Conservation (phyloP, 2,329 filamentous ascomycete species). For the Colletotrichum euphorbiae region DNA sequence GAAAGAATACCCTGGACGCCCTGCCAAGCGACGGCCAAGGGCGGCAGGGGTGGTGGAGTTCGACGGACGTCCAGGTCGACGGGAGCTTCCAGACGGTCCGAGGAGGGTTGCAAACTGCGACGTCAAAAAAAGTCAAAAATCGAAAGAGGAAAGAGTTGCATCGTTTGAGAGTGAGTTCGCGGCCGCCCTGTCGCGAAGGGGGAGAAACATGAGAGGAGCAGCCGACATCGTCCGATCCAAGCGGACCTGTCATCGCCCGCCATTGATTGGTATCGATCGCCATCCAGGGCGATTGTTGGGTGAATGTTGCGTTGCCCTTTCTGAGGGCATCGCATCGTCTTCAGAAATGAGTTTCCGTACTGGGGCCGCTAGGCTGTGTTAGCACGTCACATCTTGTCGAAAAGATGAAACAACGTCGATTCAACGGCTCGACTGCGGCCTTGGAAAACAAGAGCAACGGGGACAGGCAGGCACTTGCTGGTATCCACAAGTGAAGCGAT, state of each 20-base stretch:
- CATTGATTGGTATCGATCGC: constrained; percentile 26
- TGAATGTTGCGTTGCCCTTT: constrained; percentile 18
- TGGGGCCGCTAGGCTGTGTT: constrained; percentile 19
- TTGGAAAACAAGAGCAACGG: constrained; percentile 5
- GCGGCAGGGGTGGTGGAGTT: constrained; percentile 28
- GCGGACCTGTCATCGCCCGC: constrained; percentile 13
- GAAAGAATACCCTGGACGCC: constrained; percentile 19
- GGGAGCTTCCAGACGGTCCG: constrained; percentile 31
- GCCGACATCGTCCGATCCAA: constrained; percentile 21
- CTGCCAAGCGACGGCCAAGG: constrained; percentile 21
- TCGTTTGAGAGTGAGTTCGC: neutral
- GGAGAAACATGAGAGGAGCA: constrained; percentile 7
- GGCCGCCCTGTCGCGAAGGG: constrained; percentile 28
- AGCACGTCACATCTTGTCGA: constrained; percentile 9
- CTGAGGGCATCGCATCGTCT: constrained; percentile 14
- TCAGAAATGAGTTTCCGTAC: constrained; percentile 13
- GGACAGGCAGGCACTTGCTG: neutral
- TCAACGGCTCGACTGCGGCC: constrained; percentile 10
- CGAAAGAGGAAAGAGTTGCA: constrained; percentile 37
- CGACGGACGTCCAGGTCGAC: constrained; percentile 1
- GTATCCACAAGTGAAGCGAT: constrained; percentile 1
- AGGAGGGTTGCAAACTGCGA: constrained; percentile 36
- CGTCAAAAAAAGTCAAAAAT: constrained; percentile 29
- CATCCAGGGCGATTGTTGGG: constrained; percentile 23
- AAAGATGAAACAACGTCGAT: neutral